Evolutionary conservation across 169 alveolate species (phyloP).

Genomic region (Plasmodium sp.): DNA sequence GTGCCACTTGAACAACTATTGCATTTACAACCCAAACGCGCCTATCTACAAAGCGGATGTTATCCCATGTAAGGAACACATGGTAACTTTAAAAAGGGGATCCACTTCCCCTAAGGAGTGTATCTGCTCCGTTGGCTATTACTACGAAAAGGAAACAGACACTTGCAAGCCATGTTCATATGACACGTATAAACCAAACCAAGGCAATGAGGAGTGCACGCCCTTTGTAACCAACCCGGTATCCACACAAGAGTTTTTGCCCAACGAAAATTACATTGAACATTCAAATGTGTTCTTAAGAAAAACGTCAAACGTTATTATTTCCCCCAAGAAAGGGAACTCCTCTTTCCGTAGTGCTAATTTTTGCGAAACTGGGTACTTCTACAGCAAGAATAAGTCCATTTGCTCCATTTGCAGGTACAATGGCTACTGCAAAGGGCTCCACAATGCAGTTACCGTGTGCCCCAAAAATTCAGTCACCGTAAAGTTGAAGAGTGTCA

Average conservation of each 20-base stretch:
- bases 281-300: background rate
- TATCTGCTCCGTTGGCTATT: slow-evolving; percentile 83
- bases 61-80: slow-evolving; percentile 79
- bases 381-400: slow-evolving; percentile 45
- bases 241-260: slow-evolving; percentile 27
- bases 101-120: slow-evolving; percentile 84
- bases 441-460: background rate
- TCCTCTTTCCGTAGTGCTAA: slow-evolving; percentile 2
- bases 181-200: background rate
- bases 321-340: slow-evolving; percentile 41
- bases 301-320: slow-evolving; percentile 27
- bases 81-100: slow-evolving; percentile 78
- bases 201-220: slow-evolving; percentile 18
- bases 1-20: slow-evolving; percentile 69
- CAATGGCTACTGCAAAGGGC: slow-evolving; percentile 25
- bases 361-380: slow-evolving; percentile 67
- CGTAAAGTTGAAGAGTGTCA: slow-evolving; percentile 28
- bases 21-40: slow-evolving; percentile 80
- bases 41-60: slow-evolving; percentile 80
- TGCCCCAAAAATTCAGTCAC: slow-evolving; percentile 55
- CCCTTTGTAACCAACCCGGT: slow-evolving; percentile 10
- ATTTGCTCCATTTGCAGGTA: slow-evolving; percentile 51
- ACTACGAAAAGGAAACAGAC: slow-evolving; percentile 71
- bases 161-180: slow-evolving; percentile 56
- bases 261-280: slow-evolving; percentile 31